Percentiles rank a stretch among this genome's conserved stretches.
Evolutionary conservation across 164 flowering plant species (phyloP).

Genomic region (Piper betle): DNA sequence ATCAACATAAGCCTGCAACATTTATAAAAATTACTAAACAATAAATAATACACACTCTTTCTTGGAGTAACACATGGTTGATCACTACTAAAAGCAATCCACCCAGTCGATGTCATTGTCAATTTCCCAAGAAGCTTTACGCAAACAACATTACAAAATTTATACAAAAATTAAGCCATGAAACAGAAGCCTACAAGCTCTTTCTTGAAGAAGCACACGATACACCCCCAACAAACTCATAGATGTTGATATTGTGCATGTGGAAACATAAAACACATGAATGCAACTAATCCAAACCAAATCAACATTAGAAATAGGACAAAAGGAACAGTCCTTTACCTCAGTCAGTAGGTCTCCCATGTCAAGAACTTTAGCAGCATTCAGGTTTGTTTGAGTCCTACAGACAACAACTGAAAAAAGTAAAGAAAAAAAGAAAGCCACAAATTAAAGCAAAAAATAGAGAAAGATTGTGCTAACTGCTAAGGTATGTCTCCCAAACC

Average conservation of each 20-base stretch:
- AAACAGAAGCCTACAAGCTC: too few relatives aligned
- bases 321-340: slow-evolving; percentile 31
- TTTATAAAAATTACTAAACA: too few relatives aligned
- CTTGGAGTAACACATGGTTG: too few relatives aligned
- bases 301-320: not conserved
- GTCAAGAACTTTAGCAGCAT: slow-evolving; percentile 47
- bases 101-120: too few relatives aligned
- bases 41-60: too few relatives aligned
- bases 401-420: slow-evolving; percentile 2
- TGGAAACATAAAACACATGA: not conserved
- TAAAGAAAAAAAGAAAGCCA: not conserved
- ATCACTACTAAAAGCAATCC: too few relatives aligned
- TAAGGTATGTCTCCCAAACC: slow-evolving; percentile 72
- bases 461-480: slow-evolving; percentile 48
- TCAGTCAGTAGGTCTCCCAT: slow-evolving; percentile 82
- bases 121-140: too few relatives aligned
- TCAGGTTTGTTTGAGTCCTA: slow-evolving; percentile 77
- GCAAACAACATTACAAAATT: too few relatives aligned
- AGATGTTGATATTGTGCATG: too few relatives aligned
- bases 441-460: not conserved
- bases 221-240: too few relatives aligned
- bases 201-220: too few relatives aligned
- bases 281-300: not conserved
- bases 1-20: slow-evolving; percentile 75
- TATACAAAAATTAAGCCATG: too few relatives aligned